Evolutionary conservation across 2,329 filamentous ascomycete genomes (phyloP).

Genomic region (Apiospora sp.): DNA sequence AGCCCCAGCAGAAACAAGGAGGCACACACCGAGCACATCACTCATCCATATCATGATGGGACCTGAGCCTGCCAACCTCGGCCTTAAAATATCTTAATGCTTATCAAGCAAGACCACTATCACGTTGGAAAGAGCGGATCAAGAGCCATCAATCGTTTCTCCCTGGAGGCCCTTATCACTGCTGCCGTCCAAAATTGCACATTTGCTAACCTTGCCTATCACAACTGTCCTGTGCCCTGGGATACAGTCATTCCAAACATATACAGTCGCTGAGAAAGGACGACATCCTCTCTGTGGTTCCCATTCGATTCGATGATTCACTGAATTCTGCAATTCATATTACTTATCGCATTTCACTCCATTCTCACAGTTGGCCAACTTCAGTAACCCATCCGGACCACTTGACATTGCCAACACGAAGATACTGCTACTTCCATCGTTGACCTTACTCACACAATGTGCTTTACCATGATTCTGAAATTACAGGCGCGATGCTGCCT

Average conservation of each 20-base stretch:
- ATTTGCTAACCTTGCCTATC: too few relatives aligned
- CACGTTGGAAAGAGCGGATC: not conserved
- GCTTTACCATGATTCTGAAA: not conserved
- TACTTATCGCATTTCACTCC: too few relatives aligned
- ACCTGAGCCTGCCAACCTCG: too few relatives aligned
- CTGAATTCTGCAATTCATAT: too few relatives aligned
- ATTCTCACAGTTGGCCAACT: not conserved
- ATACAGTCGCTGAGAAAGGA: not conserved
- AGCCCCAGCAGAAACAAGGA: too few relatives aligned
- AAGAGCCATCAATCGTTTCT: not conserved
- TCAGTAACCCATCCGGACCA: not conserved
- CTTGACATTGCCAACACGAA: not conserved
- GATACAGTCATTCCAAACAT: not conserved
- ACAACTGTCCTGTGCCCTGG: not conserved
- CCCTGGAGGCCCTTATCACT: not conserved
- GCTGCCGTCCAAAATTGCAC: not conserved
- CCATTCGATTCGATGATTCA: not conserved
- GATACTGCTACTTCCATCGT: not conserved
- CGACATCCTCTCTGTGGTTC: not conserved
- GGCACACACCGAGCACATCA: too few relatives aligned
- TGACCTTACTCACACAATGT: not conserved
- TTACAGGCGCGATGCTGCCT: not conserved
- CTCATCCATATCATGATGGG: too few relatives aligned
- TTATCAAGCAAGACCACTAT: too few relatives aligned
- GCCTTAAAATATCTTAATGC: too few relatives aligned